Conservation (phyloP, 1,139 yeast genomes). For the Taphrina confusa region DNA sequence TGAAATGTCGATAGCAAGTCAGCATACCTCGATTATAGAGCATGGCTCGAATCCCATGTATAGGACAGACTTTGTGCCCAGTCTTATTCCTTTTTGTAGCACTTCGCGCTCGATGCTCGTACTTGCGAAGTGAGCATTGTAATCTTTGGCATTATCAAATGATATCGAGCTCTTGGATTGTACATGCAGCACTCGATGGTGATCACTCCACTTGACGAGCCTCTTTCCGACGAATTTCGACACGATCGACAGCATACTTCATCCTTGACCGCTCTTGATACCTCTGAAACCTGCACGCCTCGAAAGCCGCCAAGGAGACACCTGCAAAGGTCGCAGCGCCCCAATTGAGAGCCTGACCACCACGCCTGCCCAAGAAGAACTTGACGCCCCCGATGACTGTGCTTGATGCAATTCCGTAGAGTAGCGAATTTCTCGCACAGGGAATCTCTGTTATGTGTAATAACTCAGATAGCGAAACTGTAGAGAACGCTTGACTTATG, state of each 20-base stretch:
- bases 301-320: slow-evolving; percentile 25
- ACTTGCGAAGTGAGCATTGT: too few relatives aligned
- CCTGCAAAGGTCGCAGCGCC: slow-evolving; percentile 30
- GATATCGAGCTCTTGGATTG: too few relatives aligned
- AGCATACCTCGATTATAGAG: too few relatives aligned
- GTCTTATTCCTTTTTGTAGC: too few relatives aligned
- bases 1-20: too few relatives aligned
- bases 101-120: too few relatives aligned
- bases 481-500: slow-evolving; percentile 18
- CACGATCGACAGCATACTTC: slow-evolving; percentile 34
- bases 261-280: slow-evolving; percentile 29
- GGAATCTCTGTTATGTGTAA: slow-evolving; percentile 30
- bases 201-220: neutral
- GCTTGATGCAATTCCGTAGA: slow-evolving; percentile 23
- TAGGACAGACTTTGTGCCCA: too few relatives aligned
- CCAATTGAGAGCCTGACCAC: slow-evolving; percentile 31
- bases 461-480: slow-evolving; percentile 15
- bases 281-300: slow-evolving; percentile 30
- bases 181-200: neutral
- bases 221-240: slow-evolving; percentile 27
- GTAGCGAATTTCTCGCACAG: slow-evolving; percentile 25
- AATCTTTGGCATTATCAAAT: too few relatives aligned
- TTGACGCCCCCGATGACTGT: slow-evolving; percentile 16
- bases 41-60: too few relatives aligned
- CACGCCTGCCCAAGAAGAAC: slow-evolving; percentile 17